Evolutionary conservation across 2,329 filamentous ascomycete species (phyloP).

Genomic region (Xylariaceae sp.): DNA sequence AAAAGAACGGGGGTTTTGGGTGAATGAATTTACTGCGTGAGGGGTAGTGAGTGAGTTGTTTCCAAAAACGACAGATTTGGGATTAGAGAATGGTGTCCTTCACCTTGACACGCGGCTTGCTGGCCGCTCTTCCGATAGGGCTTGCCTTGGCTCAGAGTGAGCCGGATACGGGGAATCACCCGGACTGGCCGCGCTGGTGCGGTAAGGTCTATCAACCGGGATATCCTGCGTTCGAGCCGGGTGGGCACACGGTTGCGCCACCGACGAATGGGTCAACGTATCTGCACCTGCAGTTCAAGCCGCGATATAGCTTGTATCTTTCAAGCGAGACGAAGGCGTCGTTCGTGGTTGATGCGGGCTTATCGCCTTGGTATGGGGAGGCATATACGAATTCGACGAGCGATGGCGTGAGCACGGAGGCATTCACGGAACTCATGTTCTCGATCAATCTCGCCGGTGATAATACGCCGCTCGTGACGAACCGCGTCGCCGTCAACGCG

Average conservation of each 20-base stretch:
- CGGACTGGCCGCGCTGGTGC: conserved; percentile 43
- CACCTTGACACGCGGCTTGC: background rate
- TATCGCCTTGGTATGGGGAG: conserved; percentile 38
- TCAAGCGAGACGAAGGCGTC: conserved; percentile 37
- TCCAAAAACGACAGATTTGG: background rate
- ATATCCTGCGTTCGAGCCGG: conserved; percentile 41
- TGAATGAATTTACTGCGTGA: no score
- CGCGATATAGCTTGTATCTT: conserved; percentile 44
- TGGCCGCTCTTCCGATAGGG: background rate
- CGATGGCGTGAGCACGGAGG: conserved; percentile 17
- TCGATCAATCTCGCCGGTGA: conserved; percentile 33
- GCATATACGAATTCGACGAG: conserved; percentile 31
- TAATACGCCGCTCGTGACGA: conserved; percentile 30
- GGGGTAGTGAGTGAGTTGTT: background rate
- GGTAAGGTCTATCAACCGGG: conserved; percentile 42
- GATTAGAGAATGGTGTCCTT: conserved; percentile 1
- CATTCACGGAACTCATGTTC: conserved; percentile 32
- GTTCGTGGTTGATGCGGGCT: conserved; percentile 39
- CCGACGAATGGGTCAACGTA: conserved; percentile 30
- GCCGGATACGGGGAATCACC: conserved; percentile 35
- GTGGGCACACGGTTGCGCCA: conserved; percentile 39
- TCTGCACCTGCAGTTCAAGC: conserved; percentile 40
- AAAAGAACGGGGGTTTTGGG: no score
- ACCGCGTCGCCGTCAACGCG: conserved; percentile 32
- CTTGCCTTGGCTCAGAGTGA: conserved; percentile 18